Evolutionary conservation across 129 eudicot species (phyloP).

Genomic region (Pittosporum tobira): DNA sequence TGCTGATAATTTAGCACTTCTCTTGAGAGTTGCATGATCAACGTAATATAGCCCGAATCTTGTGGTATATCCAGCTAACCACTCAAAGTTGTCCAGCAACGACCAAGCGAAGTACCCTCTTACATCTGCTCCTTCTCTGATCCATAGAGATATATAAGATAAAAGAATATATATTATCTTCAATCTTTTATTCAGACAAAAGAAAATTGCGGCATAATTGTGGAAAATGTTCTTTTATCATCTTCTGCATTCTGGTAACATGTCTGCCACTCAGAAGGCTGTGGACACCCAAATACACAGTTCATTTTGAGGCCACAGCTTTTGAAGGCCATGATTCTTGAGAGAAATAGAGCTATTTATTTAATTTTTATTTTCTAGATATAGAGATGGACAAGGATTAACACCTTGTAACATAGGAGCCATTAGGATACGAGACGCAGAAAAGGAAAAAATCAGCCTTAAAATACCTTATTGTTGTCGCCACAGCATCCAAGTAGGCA

Average conservation of each 20-base stretch:
- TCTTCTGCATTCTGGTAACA: too few species aligned
- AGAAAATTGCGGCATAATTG: background rate
- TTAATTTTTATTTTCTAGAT: too few species aligned
- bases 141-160: background rate
- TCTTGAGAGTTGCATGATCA: conserved; percentile 34
- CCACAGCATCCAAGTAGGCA: conserved; percentile 50
- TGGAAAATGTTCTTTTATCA: too few species aligned
- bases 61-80: conserved; percentile 47
- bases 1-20: conserved; percentile 47
- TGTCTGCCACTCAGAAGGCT: too few species aligned
- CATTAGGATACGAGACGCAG: too few species aligned
- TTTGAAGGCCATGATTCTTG: too few species aligned
- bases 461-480: conserved; percentile 38
- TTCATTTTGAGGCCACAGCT: too few species aligned
- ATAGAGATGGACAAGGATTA: background rate
- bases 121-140: conserved; percentile 74
- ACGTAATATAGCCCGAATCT: conserved; percentile 60
- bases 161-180: too few species aligned
- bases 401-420: too few species aligned
- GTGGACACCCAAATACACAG: too few species aligned
- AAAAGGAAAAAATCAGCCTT: too few species aligned
- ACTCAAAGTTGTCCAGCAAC: conserved; percentile 65
- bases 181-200: background rate
- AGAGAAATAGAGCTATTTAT: too few species aligned
- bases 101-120: conserved; percentile 73